Conservation (phyloP, 2,329 filamentous ascomycete species). For the Penicillium thymicola region DNA sequence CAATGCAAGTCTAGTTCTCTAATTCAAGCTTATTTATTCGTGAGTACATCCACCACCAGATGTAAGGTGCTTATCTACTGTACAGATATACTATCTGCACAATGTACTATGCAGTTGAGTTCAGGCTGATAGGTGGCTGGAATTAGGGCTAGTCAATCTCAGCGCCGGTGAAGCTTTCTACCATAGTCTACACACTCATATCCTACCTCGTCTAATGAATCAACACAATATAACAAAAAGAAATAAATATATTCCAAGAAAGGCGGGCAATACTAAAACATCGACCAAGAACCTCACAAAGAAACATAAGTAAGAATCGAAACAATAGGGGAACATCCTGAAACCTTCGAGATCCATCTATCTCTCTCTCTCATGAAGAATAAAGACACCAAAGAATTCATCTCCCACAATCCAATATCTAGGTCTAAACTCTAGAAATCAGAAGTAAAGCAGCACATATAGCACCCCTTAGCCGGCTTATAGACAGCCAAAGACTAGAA, state of each 20-base stretch:
- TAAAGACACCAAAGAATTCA: background rate
- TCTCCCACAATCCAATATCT: background rate
- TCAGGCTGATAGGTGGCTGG: background rate
- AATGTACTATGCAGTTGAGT: background rate
- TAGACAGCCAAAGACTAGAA: constrained; percentile 1
- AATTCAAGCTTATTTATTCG: background rate
- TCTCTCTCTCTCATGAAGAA: background rate
- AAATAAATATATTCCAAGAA: background rate
- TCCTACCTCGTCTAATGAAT: background rate
- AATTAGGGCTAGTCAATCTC: background rate
- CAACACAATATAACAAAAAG: no score
- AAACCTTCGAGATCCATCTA: background rate
- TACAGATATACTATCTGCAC: no score
- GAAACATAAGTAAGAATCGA: background rate
- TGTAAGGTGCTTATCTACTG: background rate
- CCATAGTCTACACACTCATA: background rate
- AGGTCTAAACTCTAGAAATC: background rate
- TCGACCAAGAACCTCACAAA: background rate
- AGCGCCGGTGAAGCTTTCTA: background rate
- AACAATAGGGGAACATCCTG: background rate
- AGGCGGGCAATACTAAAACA: background rate
- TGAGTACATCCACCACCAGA: background rate
- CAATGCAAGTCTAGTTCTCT: background rate
- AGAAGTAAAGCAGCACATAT: constrained; percentile 14
- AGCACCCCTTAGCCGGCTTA: constrained; percentile 14